phyloP scores from a whole-genome alignment of 2,329 filamentous ascomycete genomes.

The Tricladium varicosporioides region DNA sequence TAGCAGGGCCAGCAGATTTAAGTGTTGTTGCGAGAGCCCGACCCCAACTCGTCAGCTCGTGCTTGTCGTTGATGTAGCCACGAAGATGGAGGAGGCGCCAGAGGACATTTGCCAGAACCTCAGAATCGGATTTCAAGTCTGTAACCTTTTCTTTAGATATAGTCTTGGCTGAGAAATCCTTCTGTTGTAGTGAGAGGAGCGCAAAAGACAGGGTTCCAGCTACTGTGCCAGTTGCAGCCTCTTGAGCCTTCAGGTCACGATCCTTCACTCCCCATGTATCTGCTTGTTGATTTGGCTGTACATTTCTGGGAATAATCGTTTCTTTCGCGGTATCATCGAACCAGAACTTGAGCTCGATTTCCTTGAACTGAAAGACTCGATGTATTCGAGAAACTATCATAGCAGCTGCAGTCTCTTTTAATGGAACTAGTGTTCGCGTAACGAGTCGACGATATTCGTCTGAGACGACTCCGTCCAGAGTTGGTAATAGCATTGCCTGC shows the following conservation, averaged over 20 bases:
- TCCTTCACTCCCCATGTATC: slow-evolving; percentile 74
- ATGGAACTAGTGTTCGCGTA: slow-evolving; percentile 67
- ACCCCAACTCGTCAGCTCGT: slow-evolving; percentile 82
- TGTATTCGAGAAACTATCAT: slow-evolving; percentile 78
- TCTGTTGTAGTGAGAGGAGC: slow-evolving; percentile 65
- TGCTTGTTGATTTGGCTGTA: slow-evolving; percentile 44
- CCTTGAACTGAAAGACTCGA: slow-evolving; percentile 78
- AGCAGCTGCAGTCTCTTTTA: slow-evolving; percentile 74
- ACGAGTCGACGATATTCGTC: slow-evolving; percentile 80
- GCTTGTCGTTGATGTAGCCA: slow-evolving; percentile 76
- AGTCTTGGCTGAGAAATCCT: slow-evolving; percentile 68
- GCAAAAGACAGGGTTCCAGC: slow-evolving; percentile 55
- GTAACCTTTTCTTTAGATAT: slow-evolving; percentile 46
- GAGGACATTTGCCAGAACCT: slow-evolving; percentile 69
- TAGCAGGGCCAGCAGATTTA: slow-evolving; percentile 54
- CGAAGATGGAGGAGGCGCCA: slow-evolving; percentile 90
- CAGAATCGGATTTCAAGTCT: slow-evolving; percentile 59
- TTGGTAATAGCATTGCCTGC: slow-evolving; percentile 76
- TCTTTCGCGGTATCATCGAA: slow-evolving; percentile 69
- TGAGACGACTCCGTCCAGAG: slow-evolving; percentile 78
- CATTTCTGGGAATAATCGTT: slow-evolving; percentile 62
- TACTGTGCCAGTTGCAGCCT: slow-evolving; percentile 38
- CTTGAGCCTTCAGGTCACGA: slow-evolving; percentile 44
- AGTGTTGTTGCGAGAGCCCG: slow-evolving; percentile 72
- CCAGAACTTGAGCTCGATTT: slow-evolving; percentile 79